Evolutionary conservation across 768 basidiomycete species (phyloP).

Genomic region (Zangia roseola): DNA sequence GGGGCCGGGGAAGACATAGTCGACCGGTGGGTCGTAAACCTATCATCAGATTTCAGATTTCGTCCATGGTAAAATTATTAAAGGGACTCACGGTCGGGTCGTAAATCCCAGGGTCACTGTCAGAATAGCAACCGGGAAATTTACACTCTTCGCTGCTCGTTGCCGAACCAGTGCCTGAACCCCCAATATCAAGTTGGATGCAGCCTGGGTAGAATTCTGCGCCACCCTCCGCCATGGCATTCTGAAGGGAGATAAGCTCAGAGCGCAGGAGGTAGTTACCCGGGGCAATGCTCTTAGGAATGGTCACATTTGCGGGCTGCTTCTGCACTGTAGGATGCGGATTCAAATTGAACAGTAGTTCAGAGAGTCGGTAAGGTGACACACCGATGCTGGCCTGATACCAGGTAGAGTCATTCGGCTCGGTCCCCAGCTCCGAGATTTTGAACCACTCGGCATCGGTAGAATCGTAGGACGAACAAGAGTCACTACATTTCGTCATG

Average conservation of each 20-base stretch:
- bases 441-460: slow-evolving; percentile 72
- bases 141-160: slow-evolving; percentile 41
- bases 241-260: slow-evolving; percentile 77
- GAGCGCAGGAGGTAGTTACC: slow-evolving; percentile 77
- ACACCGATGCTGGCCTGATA: slow-evolving; percentile 47
- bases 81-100: slow-evolving; percentile 39
- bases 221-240: slow-evolving; percentile 51
- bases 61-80: neutral
- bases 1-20: slow-evolving; percentile 57
- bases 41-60: slow-evolving; percentile 3
- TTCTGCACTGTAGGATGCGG: slow-evolving; percentile 33
- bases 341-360: neutral
- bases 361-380: slow-evolving; percentile 20
- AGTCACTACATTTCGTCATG: slow-evolving; percentile 57
- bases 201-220: slow-evolving; percentile 43
- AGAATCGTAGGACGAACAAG: slow-evolving; percentile 61
- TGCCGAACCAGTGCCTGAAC: slow-evolving; percentile 22
- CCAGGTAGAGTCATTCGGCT: slow-evolving; percentile 42
- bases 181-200: slow-evolving; percentile 29
- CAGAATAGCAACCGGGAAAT: slow-evolving; percentile 71
- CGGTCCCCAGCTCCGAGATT: slow-evolving; percentile 51
- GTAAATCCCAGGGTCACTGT: slow-evolving; percentile 68
- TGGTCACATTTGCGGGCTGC: slow-evolving; percentile 36
- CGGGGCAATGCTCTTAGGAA: slow-evolving; percentile 53
- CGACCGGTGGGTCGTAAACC: slow-evolving; percentile 31